Evolutionary conservation across 305 asterid species (phyloP).

Genomic region (Solanum hybrid): DNA sequence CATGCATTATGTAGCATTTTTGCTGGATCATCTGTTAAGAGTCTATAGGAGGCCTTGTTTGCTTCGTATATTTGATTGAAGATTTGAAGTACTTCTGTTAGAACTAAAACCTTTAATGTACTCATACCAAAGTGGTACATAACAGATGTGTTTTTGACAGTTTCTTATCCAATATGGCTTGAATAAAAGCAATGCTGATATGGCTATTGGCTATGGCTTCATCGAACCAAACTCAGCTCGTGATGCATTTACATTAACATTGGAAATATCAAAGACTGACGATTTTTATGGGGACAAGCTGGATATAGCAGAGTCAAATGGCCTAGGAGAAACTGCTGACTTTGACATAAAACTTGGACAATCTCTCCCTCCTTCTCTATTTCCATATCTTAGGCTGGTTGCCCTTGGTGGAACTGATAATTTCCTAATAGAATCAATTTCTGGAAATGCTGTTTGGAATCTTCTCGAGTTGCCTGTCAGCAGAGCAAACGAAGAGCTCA

Average conservation of each 20-base stretch:
- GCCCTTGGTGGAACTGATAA: constrained; percentile 83
- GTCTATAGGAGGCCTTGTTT: not conserved
- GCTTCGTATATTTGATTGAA: not conserved
- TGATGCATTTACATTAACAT: constrained; percentile 70
- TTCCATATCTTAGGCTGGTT: constrained; percentile 62
- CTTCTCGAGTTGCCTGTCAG: constrained; percentile 71
- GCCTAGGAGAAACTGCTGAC: constrained; percentile 55
- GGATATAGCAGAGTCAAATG: constrained; percentile 75
- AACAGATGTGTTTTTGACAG: constrained; percentile 30
- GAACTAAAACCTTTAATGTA: not conserved
- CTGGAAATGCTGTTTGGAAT: constrained; percentile 66
- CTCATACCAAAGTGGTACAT: not conserved
- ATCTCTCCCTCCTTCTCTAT: constrained; percentile 60
- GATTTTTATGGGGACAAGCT: constrained; percentile 58
- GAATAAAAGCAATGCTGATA: constrained; percentile 87
- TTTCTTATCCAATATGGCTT: constrained; percentile 72
- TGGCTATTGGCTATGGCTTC: constrained; percentile 95
- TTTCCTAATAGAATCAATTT: constrained; percentile 74
- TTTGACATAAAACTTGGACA: constrained; percentile 73
- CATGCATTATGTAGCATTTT: not conserved
- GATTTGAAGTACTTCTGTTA: not conserved
- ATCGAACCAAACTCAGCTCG: constrained; percentile 50
- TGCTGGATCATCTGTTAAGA: not conserved
- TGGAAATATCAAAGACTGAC: constrained; percentile 69
- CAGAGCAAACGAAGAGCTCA: constrained; percentile 77